A percentile compares a stretch with the other conserved stretches of the same genome.
phyloP scores from a whole-genome alignment of 768 basidiomycete species.

The Phaffia tasmanica region DNA sequence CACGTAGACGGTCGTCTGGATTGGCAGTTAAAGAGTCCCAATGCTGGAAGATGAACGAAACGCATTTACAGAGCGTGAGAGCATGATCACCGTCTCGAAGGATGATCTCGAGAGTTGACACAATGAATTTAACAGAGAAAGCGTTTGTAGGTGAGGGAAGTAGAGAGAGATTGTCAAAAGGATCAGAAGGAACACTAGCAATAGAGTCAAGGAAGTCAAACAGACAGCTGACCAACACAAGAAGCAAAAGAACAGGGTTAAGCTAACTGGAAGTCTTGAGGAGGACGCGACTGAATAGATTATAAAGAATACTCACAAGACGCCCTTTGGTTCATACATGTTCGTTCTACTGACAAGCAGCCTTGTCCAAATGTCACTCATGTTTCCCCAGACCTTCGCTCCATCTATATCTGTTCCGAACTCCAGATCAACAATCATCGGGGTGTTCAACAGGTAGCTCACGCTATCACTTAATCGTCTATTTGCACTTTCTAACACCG shows the following conservation, averaged over 20 bases:
- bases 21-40: constrained; percentile 38
- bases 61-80: constrained; percentile 40
- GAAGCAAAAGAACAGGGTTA: background rate
- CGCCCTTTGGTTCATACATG: constrained; percentile 41
- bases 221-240: constrained; percentile 28
- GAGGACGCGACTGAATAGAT: background rate
- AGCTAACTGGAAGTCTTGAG: background rate
- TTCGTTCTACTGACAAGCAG: constrained; percentile 39
- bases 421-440: constrained; percentile 31
- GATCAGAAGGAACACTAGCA: constrained; percentile 35
- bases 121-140: constrained; percentile 39
- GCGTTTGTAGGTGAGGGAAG: constrained; percentile 27
- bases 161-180: constrained; percentile 28
- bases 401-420: constrained; percentile 29
- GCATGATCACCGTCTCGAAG: constrained; percentile 41
- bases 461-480: constrained; percentile 40
- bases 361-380: constrained; percentile 40
- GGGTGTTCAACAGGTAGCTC: constrained; percentile 35
- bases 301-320: constrained; percentile 32
- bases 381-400: constrained; percentile 35
- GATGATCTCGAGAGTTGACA: constrained; percentile 37
- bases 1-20: constrained; percentile 36
- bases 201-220: constrained; percentile 42
- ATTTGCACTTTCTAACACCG: constrained; percentile 43
- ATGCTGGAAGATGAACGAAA: constrained; percentile 42